phyloP scores from a whole-genome alignment of 306 rosid species.

The Heteromeles arbutifolia region DNA sequence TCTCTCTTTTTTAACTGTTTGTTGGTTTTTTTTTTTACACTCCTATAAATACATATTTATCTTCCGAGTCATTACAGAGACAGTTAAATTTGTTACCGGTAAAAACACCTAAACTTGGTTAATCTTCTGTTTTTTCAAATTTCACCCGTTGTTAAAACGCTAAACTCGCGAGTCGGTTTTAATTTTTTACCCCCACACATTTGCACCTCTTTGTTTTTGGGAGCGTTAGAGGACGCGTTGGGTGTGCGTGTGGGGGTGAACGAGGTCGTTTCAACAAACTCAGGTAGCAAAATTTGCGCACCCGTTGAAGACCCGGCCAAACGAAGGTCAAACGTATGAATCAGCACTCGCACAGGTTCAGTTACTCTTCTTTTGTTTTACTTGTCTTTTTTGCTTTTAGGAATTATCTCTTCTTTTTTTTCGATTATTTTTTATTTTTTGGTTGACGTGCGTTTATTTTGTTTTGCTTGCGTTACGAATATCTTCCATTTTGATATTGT shows the following conservation, averaged over 20 bases:
- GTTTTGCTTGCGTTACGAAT: neutral
- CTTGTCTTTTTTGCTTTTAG: neutral
- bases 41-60: neutral
- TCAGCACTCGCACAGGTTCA: conserved; percentile 18
- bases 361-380: conserved; percentile 24
- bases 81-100: conserved; percentile 27
- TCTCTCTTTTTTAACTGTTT: neutral
- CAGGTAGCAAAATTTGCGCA: conserved; percentile 25
- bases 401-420: neutral
- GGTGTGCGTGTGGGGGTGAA: neutral
- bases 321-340: conserved; percentile 32
- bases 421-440: neutral
- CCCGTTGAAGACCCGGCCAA: conserved; percentile 10
- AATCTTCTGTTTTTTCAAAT: neutral
- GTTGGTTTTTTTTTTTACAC: neutral
- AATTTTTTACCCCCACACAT: neutral
- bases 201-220: neutral
- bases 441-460: neutral
- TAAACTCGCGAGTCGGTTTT: neutral
- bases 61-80: neutral
- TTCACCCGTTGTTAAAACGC: neutral
- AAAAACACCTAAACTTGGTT: conserved; percentile 23
- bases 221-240: neutral
- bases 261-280: conserved; percentile 10
- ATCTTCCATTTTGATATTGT: neutral